A percentile compares a stretch with the other conserved stretches of the same genome.
Evolutionary conservation across 768 basidiomycete species (phyloP).

Genomic region (Austroboletus eburneus): DNA sequence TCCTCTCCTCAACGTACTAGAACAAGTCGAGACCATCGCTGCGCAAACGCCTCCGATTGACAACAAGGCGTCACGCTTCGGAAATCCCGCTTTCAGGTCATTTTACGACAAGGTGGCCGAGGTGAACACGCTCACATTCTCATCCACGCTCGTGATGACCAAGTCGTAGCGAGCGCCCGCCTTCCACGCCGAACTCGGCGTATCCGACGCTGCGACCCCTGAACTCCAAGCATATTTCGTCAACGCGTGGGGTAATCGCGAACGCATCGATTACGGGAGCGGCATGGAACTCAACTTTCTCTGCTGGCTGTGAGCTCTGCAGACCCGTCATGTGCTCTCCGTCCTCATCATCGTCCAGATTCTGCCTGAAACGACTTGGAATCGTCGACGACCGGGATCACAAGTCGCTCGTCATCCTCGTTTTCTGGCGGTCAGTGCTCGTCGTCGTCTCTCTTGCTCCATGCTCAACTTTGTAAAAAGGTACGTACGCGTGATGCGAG

Average conservation of each 20-base stretch:
- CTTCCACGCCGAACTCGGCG: conserved; percentile 58
- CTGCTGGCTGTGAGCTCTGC: conserved; percentile 80
- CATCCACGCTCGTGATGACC: neutral
- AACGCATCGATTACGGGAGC: conserved; percentile 97
- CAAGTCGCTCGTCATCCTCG: conserved; percentile 67
- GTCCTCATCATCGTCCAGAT: conserved; percentile 39
- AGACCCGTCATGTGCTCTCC: neutral
- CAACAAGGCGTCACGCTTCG: conserved; percentile 88
- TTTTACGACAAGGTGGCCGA: conserved; percentile 82
- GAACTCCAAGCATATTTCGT: conserved; percentile 81
- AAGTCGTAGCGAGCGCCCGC: conserved; percentile 44
- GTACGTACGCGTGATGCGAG: conserved; percentile 78
- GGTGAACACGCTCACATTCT: conserved; percentile 36
- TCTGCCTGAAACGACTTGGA: conserved; percentile 73
- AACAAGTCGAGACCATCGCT: conserved; percentile 62
- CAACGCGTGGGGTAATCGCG: conserved; percentile 88
- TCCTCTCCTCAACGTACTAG: conserved; percentile 60
- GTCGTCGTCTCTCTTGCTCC: neutral
- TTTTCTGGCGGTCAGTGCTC: conserved; percentile 78
- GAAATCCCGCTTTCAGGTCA: conserved; percentile 92
- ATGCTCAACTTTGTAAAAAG: conserved; percentile 24
- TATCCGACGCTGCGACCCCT: conserved; percentile 52
- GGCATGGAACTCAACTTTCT: conserved; percentile 99
- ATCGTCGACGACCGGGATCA: conserved; percentile 63
- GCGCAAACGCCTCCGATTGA: conserved; percentile 78